Base-by-base conservation (phyloP, 441 rosid species). In the Erodium moschatum region DNA sequence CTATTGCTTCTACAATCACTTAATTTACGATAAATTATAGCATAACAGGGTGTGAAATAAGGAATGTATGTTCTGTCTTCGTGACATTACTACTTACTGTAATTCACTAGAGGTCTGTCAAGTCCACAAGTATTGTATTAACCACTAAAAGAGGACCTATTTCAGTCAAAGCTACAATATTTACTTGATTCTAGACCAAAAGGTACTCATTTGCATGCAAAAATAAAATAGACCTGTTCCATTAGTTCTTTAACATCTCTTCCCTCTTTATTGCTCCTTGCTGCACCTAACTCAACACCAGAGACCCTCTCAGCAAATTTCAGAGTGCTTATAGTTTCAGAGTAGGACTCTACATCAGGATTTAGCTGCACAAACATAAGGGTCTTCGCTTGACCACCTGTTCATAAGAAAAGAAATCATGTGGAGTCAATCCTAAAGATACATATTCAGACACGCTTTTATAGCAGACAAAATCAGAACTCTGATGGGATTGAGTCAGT, bases 311-410 rank as follows among this genome's bases (percentile, higher is more conserved):
- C 94, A 0, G 98, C 97, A 66, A 94, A 94, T 75, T 89, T 94
- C 80, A 94, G 77, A 19, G 98, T 94, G 74, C 98, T 91, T 67
- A 89, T 67, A 1, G 93, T 93, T 81, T 93, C 98, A 19, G 91
- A 83, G 60, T 86, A 89, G 7, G 98, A 91, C 19, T 72, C 87
- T 29, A 75, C 84, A 81, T 91, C 98, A 27, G 98, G 98, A 73
- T 91, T 89, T 33, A 94, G 90, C 79, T 94, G 98, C 21, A 94
- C 99, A 40, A 94, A 91, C 99, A 91, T 94, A 27, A 91, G 90
- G 1, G 97, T 94, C 79, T 94, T 94, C 0, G 99, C 99, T 75
- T 88, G 99, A 71, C 86, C 76, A 33, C 89, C 88, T 5, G 97
- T 78, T 6, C 9, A n/a, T 8, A 62, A 94, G 88, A 71, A 91